Evolutionary conservation across 2,329 filamentous ascomycete genomes (phyloP).

Genomic region (Cladophialophora carrionii): DNA sequence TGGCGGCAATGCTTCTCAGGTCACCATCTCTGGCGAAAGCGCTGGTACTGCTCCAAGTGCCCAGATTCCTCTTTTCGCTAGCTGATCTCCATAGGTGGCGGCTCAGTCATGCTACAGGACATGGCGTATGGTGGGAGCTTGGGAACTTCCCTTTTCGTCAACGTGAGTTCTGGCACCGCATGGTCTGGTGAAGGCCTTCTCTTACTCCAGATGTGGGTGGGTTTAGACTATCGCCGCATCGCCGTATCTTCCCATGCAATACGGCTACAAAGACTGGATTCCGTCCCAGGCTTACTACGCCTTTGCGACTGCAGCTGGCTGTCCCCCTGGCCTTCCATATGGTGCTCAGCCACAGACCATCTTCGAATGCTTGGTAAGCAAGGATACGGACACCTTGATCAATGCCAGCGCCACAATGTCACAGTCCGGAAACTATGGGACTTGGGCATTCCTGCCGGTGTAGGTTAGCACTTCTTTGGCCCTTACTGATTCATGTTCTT

Average conservation of each 20-base stretch:
- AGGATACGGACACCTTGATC: slow-evolving; percentile 45
- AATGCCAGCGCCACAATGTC: slow-evolving; percentile 45
- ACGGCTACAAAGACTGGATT: slow-evolving; percentile 53
- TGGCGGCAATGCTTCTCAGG: slow-evolving; percentile 55
- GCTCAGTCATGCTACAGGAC: slow-evolving; percentile 58
- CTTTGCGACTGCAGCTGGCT: slow-evolving; percentile 51
- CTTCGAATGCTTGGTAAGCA: slow-evolving; percentile 50
- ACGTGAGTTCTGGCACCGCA: slow-evolving; percentile 38
- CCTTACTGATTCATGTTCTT: neutral
- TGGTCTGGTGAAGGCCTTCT: neutral
- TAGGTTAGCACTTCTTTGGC: neutral
- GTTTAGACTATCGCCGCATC: slow-evolving; percentile 47
- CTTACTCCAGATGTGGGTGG: neutral
- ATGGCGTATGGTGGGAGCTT: slow-evolving; percentile 54
- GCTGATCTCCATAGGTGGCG: slow-evolving; percentile 21
- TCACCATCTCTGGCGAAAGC: slow-evolving; percentile 57
- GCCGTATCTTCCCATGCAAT: slow-evolving; percentile 61
- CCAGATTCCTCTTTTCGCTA: neutral
- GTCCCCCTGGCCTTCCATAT: slow-evolving; percentile 41
- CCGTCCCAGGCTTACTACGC: slow-evolving; percentile 53
- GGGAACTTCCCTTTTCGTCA: slow-evolving; percentile 44
- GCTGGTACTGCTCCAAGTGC: slow-evolving; percentile 46
- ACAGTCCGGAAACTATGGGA: slow-evolving; percentile 45
- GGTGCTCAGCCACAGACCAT: slow-evolving; percentile 42
- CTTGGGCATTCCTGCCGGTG: slow-evolving; percentile 52